Evolutionary conservation across 129 eudicot genomes (phyloP), one percentile per base, ranked within the genome.

Genomic region (Helichrysum umbraculigerum): DNA sequence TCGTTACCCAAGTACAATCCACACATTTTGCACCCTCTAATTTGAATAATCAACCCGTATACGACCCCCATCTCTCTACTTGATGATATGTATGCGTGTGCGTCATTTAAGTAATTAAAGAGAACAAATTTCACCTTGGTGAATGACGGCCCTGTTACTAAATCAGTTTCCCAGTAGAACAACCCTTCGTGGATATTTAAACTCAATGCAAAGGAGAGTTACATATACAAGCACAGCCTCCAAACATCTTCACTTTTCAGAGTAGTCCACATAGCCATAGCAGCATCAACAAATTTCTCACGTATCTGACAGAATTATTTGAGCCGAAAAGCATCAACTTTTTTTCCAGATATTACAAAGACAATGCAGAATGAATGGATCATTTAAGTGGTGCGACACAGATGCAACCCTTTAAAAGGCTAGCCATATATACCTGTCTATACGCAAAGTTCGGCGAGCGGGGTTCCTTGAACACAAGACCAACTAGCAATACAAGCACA

Each of bases 151-250:
- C 99, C 97, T 0, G 70, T 89, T 68, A 77, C 74, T 30, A 97
- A 75, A 89, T 91, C 97, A 1, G 99, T 95, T 64, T 58, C 86
- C 99, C 99, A 95, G 68, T 89, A 95, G 84, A 95, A 95, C 89
- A 89, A 71, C 42, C 99, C 99, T 50, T 95, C 97, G 35, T 87
- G 81, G 52, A 89, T 87, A 77, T 87, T 82, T 75, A 95, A 79
- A 79, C 94, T 87, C 77, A 95, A 77, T 4, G 97, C 91, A 22
- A 91, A 81, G 6, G 97, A 91, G 47, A 95, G 52, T 77, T 91
- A 95, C 99, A 95, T 91, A 78, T 91, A 95, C 78, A 91, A 77
- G 80, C 99, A 91, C 4, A 97, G 97, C 59, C 99, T 84, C 99
- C 99, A 95, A 59, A 95, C 99, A 11, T 86, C 89, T 33, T 89